Evolutionary conservation across 768 basidiomycete species (phyloP), one percentile per base, ranked within the genome.

Genomic region (Saitozyma podzolica): DNA sequence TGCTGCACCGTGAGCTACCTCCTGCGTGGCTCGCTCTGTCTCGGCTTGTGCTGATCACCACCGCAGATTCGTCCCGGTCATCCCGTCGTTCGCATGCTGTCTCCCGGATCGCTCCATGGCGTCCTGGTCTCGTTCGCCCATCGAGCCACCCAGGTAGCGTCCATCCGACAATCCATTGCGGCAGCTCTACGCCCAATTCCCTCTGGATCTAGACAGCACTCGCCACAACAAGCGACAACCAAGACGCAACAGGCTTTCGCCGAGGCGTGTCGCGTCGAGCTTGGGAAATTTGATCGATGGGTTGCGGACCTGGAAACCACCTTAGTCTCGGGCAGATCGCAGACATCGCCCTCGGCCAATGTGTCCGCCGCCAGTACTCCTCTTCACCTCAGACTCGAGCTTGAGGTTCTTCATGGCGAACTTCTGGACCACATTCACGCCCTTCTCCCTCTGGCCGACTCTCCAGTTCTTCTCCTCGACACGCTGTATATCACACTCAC

Each of bases 181-280:
- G 29, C 29, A 29, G 29, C 29, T 29, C 5, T 29, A 5, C 29
- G 29, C 29, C 29, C 29, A 2, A 5, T 29, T 29, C 2, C 29
- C 29, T 29, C 29, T 29, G 29, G 29, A 29, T 20, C 20, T 6
- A 29, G n/a, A 40, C 56, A 14, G 29, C 29, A 2, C 29, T 29
- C 29, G 29, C 29, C 29, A 29, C 29, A 29, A 5, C 29, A 29
- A 29, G 2, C 2, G 29, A 29, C 29, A 2, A 29, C 29, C 29
- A 72, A 60, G 56, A 74, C 69, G 8, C 47, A 52, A 20, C 66
- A 69, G 40, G 73, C 73, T 11, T 75, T 75, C 54, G 65, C 68
- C 2, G 73, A 70, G 45, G 66, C 62, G n/a, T 60, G 66, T 58
- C 66, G 69, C 3, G 16, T n/a, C 0, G 40, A 40, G 20, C 9